Evolutionary conservation across 2,329 filamentous ascomycete genomes (phyloP).

Genomic region (Cordyceps pruinosa): DNA sequence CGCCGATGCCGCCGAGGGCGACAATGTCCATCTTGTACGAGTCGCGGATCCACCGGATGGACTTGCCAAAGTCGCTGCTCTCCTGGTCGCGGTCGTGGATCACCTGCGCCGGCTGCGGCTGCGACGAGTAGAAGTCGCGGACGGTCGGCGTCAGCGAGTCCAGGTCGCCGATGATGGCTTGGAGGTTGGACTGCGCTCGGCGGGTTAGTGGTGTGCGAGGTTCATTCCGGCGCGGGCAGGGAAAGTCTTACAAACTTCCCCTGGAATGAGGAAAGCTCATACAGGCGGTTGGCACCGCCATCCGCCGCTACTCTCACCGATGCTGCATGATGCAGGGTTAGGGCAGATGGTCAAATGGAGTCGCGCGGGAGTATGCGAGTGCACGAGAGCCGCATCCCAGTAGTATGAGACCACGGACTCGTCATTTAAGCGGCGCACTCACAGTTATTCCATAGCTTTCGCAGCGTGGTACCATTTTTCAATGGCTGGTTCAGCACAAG

Average conservation of each 20-base stretch:
- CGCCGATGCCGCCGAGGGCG: conserved; percentile 76
- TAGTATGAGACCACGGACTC: no score
- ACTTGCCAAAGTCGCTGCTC: conserved; percentile 88
- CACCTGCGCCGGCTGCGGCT: conserved; percentile 46
- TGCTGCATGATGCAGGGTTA: conserved; percentile 38
- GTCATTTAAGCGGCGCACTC: conserved; percentile 14
- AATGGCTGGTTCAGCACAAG: conserved; percentile 48
- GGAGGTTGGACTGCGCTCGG: conserved; percentile 46
- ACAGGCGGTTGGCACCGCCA: conserved; percentile 78
- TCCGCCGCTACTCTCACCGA: conserved; percentile 73
- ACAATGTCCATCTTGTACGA: conserved; percentile 54
- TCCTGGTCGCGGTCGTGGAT: conserved; percentile 73
- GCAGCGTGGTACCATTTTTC: conserved; percentile 38
- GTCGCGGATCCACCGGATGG: conserved; percentile 51
- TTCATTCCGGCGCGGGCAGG: background rate
- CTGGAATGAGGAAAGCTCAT: conserved; percentile 36
- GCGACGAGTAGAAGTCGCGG: conserved; percentile 57
- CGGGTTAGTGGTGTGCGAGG: background rate
- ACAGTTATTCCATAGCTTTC: conserved; percentile 45
- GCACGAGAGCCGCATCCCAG: no score
- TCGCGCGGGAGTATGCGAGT: conserved; percentile 2
- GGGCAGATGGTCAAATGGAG: background rate
- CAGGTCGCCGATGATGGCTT: conserved; percentile 80
- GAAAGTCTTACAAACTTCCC: conserved; percentile 34
- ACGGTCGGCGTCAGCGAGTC: conserved; percentile 68